Conservation (phyloP, 345 rosid species). For the Sonneratia alba region DNA sequence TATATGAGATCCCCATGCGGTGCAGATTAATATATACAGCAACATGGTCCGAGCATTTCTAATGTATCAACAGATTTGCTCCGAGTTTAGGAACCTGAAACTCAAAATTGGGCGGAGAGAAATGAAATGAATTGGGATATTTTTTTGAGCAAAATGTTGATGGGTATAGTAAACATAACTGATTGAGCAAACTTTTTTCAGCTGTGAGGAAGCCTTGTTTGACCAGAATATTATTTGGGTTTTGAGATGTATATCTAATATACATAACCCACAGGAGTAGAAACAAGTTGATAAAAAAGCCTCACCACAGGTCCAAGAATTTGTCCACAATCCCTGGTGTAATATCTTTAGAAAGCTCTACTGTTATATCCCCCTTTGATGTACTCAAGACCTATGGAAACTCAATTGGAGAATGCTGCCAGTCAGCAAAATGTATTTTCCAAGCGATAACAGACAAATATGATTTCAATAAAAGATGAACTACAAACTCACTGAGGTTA, state of each 20-base stretch:
- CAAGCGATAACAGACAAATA: neutral
- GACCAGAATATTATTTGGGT: neutral
- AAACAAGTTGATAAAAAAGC: neutral
- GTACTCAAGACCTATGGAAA: slow-evolving; percentile 49
- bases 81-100: neutral
- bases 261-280: neutral
- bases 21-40: neutral
- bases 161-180: neutral
- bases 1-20: neutral
- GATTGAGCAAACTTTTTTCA: neutral
- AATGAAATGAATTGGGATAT: neutral
- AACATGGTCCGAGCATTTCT: neutral
- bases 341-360: slow-evolving; percentile 56
- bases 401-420: neutral
- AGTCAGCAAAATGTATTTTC: neutral
- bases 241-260: neutral
- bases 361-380: slow-evolving; percentile 52
- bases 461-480: neutral
- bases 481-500: neutral
- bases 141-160: neutral
- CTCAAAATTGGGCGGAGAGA: neutral
- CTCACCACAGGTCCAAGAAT: slow-evolving; percentile 58
- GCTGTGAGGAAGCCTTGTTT: neutral
- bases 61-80: neutral
- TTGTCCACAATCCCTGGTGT: slow-evolving; percentile 61